These are phyloP conservation scores for Henckelia pumila DNA, from an alignment of 257 asterid species.

Conservation along the genomic window DNA sequence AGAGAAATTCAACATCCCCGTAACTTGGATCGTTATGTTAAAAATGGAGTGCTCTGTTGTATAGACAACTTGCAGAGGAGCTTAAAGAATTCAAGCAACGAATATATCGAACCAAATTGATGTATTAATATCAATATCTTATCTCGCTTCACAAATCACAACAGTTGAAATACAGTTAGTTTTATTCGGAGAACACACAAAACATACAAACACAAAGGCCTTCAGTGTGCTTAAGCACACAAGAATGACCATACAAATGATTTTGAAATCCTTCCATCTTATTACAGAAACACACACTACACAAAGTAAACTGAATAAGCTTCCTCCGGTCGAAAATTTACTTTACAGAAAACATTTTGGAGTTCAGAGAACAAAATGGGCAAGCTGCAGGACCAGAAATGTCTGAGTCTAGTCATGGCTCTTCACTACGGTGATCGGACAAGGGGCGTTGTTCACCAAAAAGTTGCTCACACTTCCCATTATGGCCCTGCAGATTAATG, in stretches of 20 bases:
- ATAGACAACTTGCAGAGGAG: too few species aligned
- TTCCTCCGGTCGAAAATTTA: not conserved
- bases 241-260: not conserved
- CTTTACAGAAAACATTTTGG: not conserved
- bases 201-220: not conserved
- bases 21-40: too few species aligned
- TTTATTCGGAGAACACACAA: not conserved
- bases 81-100: too few species aligned
- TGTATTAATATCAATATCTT: too few species aligned
- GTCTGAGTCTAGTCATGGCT: conserved; percentile 33
- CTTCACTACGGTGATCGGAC: conserved; percentile 91
- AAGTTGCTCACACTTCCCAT: conserved; percentile 93
- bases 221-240: not conserved
- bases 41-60: too few species aligned
- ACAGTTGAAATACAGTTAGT: not conserved
- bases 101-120: too few species aligned
- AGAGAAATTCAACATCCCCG: too few species aligned
- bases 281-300: not conserved
- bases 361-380: conserved; percentile 11
- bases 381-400: conserved; percentile 12
- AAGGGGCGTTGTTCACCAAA: conserved; percentile 74
- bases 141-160: too few species aligned
- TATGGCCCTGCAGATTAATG: conserved; percentile 55
- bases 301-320: not conserved
- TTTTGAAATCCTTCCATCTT: not conserved